Base-by-base conservation (phyloP, 257 asterid genomes). In the Solanum commersonii region DNA sequence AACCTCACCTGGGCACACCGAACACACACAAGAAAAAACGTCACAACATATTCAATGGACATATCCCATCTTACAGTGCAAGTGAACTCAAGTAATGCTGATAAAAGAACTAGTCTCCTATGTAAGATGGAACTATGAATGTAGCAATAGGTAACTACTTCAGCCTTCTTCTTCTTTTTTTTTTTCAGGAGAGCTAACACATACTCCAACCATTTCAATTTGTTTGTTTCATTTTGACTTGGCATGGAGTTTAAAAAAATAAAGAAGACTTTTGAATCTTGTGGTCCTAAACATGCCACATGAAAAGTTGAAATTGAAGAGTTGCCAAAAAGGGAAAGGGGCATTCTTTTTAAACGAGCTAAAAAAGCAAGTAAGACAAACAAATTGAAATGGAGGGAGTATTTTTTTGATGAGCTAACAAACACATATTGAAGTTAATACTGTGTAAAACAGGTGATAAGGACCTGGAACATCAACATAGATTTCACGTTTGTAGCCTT, bases 391-490 rank as follows among this genome's bases (percentile, higher is more conserved):
- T 8, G 37, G 22, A 68, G 8, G 33, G 33, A 65, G 72, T 65
- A n/a, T 63, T 27, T 68, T 29, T 31, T 70, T 70, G 77, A 70
- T 70, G 35, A 46, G 67, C 85, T 46, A 81, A 49, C 42, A 81
- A 35, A 81, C 29, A 81, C 4, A 81, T 49, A 49, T 9, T 25
- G 37, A 79, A 25, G 85, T 16, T 46, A 31, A 29, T 49, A 82
- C 4, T 10, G 68, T 5, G 70, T 27, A 81, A 81, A 82, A 87
- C 13, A 88, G 40, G 31, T 37, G 81, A 85, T 86, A 91, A 90
- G 67, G 87, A 97, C 99, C 99, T 94, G 96, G 90, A 90, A 97
- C 98, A 88, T 95, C 99, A 8, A 95, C 98, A 82, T 91, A 97
- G 88, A 95, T 94, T 92, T 97, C 99, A 37, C 93, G 95, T 84